These are phyloP conservation scores for Domatiomyces catenatus DNA, from an alignment of 2,329 filamentous ascomycete species.

Conservation along the genomic window DNA sequence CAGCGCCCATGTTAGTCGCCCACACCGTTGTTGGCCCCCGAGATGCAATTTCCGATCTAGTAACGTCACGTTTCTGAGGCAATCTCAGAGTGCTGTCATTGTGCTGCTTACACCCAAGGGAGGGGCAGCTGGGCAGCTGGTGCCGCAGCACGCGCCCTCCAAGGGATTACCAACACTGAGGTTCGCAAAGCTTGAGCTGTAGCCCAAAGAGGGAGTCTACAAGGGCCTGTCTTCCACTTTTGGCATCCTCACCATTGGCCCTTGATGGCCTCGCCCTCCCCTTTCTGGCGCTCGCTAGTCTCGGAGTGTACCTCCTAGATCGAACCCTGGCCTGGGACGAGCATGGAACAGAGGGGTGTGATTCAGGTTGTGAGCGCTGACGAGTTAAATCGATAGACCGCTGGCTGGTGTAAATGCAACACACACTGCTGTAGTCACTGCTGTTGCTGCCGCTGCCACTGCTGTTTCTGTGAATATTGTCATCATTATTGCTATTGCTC, in stretches of 20 bases:
- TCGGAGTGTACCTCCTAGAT: neutral
- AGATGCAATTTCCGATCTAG: neutral
- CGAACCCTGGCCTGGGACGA: neutral
- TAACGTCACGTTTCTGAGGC: neutral
- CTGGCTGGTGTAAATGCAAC: neutral
- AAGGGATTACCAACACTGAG: neutral
- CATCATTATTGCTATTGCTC: no score
- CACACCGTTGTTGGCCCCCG: neutral
- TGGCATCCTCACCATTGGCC: neutral
- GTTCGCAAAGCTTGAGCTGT: neutral
- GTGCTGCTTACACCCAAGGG: no score
- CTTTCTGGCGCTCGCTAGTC: neutral
- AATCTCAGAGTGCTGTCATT: neutral
- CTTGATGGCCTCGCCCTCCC: neutral
- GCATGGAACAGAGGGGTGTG: neutral
- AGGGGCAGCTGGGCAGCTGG: neutral
- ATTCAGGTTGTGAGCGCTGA: neutral
- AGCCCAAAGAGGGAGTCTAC: neutral
- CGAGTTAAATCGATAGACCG: no score
- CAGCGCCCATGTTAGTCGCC: neutral
- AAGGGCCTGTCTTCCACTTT: neutral
- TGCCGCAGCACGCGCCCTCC: neutral
- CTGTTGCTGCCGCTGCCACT: neutral
- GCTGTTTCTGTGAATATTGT: neutral
- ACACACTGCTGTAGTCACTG: neutral